These are phyloP conservation scores for Inga oerstediana DNA, from an alignment of 306 rosid genomes.

Conservation along the genomic window DNA sequence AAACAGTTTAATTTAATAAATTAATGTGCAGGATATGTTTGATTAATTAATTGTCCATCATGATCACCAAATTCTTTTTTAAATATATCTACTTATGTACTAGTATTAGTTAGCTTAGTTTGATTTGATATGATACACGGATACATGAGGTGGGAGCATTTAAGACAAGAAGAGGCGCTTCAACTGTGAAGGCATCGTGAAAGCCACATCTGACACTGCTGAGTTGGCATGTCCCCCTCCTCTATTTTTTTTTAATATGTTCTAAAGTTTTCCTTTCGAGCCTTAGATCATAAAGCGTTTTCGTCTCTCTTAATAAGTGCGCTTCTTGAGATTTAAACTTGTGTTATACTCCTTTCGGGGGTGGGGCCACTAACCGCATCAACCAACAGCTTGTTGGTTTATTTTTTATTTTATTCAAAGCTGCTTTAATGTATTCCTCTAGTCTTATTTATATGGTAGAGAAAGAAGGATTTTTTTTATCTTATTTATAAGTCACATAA, in stretches of 20 bases:
- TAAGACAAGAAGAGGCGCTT: neutral
- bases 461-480: no score
- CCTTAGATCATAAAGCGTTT: no score
- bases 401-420: no score
- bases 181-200: neutral
- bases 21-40: neutral
- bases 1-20: neutral
- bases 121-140: neutral
- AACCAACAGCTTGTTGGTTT: no score
- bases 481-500: no score
- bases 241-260: no score
- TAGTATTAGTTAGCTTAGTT: neutral
- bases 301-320: fast-evolving
- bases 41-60: neutral
- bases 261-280: no score
- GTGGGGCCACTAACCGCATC: fast-evolving
- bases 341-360: fast-evolving
- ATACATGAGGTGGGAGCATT: neutral
- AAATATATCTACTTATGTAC: neutral
- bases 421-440: no score
- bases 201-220: neutral
- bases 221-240: no score
- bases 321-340: no score
- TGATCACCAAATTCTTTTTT: neutral
- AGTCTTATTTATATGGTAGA: no score